A percentile compares a stretch with the other conserved stretches of the same genome.
Evolutionary conservation across 169 alveolate genomes (phyloP).

Genomic region (Plasmodium reichenowi): DNA sequence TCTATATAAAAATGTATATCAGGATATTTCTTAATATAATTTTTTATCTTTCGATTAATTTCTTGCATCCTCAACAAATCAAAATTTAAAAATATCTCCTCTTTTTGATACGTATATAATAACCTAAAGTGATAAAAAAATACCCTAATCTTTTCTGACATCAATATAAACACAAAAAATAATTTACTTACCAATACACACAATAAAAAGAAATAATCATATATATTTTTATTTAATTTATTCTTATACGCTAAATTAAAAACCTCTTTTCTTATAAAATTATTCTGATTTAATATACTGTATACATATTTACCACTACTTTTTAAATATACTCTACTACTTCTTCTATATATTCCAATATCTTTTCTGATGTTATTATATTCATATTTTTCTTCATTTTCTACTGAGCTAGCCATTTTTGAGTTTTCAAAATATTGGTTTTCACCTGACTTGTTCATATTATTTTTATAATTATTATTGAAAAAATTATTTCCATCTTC

Average conservation of each 20-base stretch:
- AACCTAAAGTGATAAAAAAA: conserved; percentile 73
- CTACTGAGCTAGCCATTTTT: neutral
- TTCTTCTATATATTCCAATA: conserved; percentile 4
- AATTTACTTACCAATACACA: conserved; percentile 66
- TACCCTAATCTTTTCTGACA: conserved; percentile 65
- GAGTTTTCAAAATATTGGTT: neutral
- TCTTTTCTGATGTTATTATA: neutral
- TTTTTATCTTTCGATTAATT: conserved; percentile 58
- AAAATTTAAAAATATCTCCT: conserved; percentile 67
- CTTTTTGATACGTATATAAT: conserved; percentile 33
- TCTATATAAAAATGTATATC: conserved; percentile 73
- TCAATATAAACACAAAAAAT: conserved; percentile 56
- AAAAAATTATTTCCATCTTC: neutral
- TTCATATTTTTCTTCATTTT: neutral
- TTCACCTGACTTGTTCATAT: neutral
- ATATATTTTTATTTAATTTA: conserved; percentile 42
- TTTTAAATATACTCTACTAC: conserved; percentile 19
- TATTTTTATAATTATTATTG: neutral
- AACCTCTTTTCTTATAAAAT: conserved; percentile 31
- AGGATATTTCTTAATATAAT: conserved; percentile 67
- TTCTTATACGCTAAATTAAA: conserved; percentile 23
- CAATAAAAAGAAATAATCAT: conserved; percentile 66
- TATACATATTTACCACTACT: conserved; percentile 5
- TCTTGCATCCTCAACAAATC: conserved; percentile 74
- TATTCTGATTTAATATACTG: conserved; percentile 42